Evolutionary conservation across 495 filamentous ascomycete genomes (phyloP).

Genomic region (Staphylotrichum longicolle): DNA sequence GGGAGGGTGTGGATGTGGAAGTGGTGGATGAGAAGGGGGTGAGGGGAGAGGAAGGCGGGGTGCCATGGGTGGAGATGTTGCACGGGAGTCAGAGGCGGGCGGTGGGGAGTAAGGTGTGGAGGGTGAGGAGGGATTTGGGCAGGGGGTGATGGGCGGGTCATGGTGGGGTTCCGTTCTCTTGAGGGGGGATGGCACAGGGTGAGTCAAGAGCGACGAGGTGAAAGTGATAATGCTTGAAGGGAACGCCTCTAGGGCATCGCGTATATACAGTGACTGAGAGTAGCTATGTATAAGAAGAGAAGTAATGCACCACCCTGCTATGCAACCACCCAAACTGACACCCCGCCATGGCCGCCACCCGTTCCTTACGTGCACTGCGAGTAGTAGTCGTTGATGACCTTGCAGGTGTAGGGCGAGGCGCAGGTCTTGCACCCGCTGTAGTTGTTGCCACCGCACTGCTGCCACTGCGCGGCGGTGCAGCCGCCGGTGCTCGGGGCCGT

Average conservation of each 20-base stretch:
- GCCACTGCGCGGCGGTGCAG: constrained; percentile 39
- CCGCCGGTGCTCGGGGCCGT: constrained; percentile 20
- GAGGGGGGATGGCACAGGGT: too few species aligned
- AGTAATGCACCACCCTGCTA: constrained; percentile 1
- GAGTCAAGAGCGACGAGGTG: too few species aligned
- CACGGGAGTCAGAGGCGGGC: constrained; percentile 48
- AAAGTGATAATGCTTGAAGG: too few species aligned
- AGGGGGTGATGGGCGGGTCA: constrained; percentile 17
- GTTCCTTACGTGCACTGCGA: constrained; percentile 38
- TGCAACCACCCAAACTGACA: neutral
- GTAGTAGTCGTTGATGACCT: constrained; percentile 46
- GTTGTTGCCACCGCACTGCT: constrained; percentile 51
- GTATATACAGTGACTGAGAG: neutral
- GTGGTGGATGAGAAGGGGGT: constrained; percentile 24
- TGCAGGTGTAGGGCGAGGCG: constrained; percentile 40
- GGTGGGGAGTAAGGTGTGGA: constrained; percentile 52
- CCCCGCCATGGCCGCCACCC: neutral
- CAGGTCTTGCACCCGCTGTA: constrained; percentile 52
- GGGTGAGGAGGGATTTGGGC: constrained; percentile 55
- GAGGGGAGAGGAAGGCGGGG: constrained; percentile 21
- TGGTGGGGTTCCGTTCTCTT: too few species aligned
- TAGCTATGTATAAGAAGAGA: neutral
- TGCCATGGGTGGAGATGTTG: constrained; percentile 55
- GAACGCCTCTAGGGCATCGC: too few species aligned
- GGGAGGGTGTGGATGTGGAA: constrained; percentile 20